Evolutionary conservation across 768 basidiomycete species (phyloP), one percentile per base, ranked within the genome.

Genomic region (Suillus lakei): DNA sequence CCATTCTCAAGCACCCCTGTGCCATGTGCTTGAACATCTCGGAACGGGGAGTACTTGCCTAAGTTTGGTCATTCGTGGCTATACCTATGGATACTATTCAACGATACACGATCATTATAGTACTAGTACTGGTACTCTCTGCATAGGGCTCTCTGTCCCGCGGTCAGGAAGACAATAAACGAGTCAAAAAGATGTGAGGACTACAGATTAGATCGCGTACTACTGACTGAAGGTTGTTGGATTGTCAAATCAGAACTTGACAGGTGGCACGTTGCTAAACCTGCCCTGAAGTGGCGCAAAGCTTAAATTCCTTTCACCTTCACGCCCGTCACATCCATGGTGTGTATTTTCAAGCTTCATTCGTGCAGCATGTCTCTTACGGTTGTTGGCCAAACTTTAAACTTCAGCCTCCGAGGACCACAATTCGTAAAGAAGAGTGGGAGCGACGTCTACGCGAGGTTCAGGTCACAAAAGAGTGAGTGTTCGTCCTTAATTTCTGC

Each of bases 381-480:
- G 3, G 60, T 71, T 5, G 70, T 38, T 30, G 51, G 18, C 53
- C 7, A 8, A 39, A 51, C 23, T 30, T 23, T 15, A 43, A 59
- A 18, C 38, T 21, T 54, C 59, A 81, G 75, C 79, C 88, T 71
- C 81, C 84, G 44, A 91, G 90, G 78, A 80, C 80, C 39, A 72
- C 78, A 28, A 89, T 95, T 67, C 83, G 85, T n/a, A 87, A 87
- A 68, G 89, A 91, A 71, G 95, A 96, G 76, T 97, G 96, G 96
- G 90, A 94, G 67, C 84, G 84, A 34, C 88, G 91, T 26, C 82
- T 98, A 44, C 88, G 91, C 72, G 91, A 92, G 66, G 94, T 95
- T 10, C 86, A 87, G 65, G 88, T 96, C 50, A 85, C 92, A 36
- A 97, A 97, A 84, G 80, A 88, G 96, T 98, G 86, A 90, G 95